Base-by-base conservation (phyloP, 805 yeast species). In the Candida taoyuanica region DNA sequence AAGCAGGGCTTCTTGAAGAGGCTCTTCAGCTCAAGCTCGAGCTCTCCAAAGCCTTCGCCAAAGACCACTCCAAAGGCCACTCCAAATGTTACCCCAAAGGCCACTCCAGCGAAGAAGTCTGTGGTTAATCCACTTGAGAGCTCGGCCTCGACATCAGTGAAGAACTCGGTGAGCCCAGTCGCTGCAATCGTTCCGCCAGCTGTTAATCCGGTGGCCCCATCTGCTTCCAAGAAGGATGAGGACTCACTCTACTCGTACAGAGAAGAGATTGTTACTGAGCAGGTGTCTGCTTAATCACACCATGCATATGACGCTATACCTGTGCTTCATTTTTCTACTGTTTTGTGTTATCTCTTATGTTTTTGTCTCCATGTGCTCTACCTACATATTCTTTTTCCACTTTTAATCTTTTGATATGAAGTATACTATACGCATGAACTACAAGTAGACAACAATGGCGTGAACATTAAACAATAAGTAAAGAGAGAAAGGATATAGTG, bases 1-100 rank as follows among this genome's bases (percentile, higher is more conserved):
- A 42, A 37, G 36, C 33, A 11, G 14, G 36, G 40, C 11, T 40
- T 40, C 37, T 43, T 43, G 31, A 40, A 40, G 29, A 42, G 36
- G 24, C 11, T 41, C 13, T 38, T 40, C 19, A 39, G 37, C 19
- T 24, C 36, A 11, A 8, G 9, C 11, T 21, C 24, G 5, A n/a
- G n/a, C n/a, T 32, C 40, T 26, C 28, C 40, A 37, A 26, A 19
- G 20, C 28, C 32, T 8, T 27, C 43, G 7, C 20, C 41, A 15
- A 33, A 23, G 18, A 20, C 48, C 20, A 21, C 40, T 13, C 17
- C 39, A 24, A 29, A 15, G 9, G 34, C 33, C 17, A 37, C 45
- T 3, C 43, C 45, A 35, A 35, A 44, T 16, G 30, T 33, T 17
- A 37, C 43, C 17, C 34, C 42, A 24, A 27, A 37, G 16, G 31